Percentiles rank a stretch among this genome's conserved stretches.
Evolutionary conservation across 2,329 filamentous ascomycete species (phyloP).

Genomic region (Penicillium sp.): DNA sequence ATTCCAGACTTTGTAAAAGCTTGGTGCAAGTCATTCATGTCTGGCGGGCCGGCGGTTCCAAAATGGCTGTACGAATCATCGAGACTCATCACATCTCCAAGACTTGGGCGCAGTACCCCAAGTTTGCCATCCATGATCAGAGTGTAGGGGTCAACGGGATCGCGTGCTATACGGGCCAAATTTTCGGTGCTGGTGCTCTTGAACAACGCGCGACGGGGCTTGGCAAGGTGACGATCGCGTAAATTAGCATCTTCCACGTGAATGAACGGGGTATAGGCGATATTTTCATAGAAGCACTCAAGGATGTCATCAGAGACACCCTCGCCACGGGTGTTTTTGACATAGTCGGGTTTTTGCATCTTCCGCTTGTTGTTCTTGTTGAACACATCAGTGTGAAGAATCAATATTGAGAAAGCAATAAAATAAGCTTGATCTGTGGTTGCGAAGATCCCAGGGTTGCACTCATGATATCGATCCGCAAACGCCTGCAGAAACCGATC

Average conservation of each 20-base stretch:
- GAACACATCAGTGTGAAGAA: conserved; percentile 97
- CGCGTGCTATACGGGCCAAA: conserved; percentile 65
- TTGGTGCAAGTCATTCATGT: conserved; percentile 78
- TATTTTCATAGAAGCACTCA: conserved; percentile 97
- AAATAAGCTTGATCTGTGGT: conserved; percentile 93
- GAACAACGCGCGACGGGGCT: conserved; percentile 70
- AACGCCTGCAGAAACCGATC: conserved; percentile 92
- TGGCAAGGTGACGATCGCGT: conserved; percentile 70
- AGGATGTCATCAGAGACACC: conserved; percentile 91
- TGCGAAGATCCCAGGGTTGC: conserved; percentile 93
- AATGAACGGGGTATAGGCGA: conserved; percentile 96
- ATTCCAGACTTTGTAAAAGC: conserved; percentile 90
- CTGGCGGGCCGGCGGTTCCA: conserved; percentile 71
- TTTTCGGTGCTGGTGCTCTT: conserved; percentile 65
- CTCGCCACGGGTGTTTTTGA: conserved; percentile 91
- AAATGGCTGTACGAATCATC: conserved; percentile 91
- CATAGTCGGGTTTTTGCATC: conserved; percentile 94
- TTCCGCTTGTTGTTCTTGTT: conserved; percentile 99
- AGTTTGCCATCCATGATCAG: conserved; percentile 88
- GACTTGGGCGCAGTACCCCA: conserved; percentile 75
- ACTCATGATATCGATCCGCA: conserved; percentile 95
- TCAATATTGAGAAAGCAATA: conserved; percentile 93
- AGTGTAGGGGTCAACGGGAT: conserved; percentile 93
- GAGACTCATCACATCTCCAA: conserved; percentile 88
- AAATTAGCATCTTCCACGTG: conserved; percentile 86